Evolutionary conservation across 2,329 filamentous ascomycete genomes (phyloP).

Genomic region (Xylaria sp.): DNA sequence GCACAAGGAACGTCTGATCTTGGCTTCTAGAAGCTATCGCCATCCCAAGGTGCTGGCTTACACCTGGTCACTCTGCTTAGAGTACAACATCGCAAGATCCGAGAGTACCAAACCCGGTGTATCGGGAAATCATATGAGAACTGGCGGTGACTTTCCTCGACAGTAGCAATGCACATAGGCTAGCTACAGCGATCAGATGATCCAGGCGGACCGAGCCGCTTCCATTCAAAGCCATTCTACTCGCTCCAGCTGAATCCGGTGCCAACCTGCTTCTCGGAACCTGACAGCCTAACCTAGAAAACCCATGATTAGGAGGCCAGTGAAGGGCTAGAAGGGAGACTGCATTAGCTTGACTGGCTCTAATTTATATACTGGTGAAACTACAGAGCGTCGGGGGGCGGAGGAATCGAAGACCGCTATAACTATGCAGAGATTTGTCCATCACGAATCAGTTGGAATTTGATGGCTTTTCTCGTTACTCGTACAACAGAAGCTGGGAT

Average conservation of each 20-base stretch:
- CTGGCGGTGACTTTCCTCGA: background rate
- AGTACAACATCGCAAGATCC: background rate
- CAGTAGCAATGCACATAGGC: conserved; percentile 1
- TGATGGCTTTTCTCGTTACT: background rate
- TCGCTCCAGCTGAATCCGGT: background rate
- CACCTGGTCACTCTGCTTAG: background rate
- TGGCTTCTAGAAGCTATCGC: background rate
- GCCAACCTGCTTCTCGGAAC: background rate
- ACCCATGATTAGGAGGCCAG: background rate
- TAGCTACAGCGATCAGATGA: background rate
- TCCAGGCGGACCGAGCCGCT: background rate
- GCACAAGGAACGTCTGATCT: no score
- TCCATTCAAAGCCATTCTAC: background rate
- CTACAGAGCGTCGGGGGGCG: conserved; percentile 11
- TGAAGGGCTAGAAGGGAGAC: conserved; percentile 5
- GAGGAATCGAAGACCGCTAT: background rate
- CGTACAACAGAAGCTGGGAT: background rate
- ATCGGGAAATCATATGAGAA: background rate
- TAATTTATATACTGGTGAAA: background rate
- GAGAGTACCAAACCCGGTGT: background rate
- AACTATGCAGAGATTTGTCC: background rate
- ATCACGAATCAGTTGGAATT: background rate
- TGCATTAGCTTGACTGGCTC: conserved; percentile 9
- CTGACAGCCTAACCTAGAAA: background rate
- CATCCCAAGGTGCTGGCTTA: background rate